Base-by-base conservation (phyloP, 2,329 filamentous ascomycete species). In the Colletotrichum sp. region DNA sequence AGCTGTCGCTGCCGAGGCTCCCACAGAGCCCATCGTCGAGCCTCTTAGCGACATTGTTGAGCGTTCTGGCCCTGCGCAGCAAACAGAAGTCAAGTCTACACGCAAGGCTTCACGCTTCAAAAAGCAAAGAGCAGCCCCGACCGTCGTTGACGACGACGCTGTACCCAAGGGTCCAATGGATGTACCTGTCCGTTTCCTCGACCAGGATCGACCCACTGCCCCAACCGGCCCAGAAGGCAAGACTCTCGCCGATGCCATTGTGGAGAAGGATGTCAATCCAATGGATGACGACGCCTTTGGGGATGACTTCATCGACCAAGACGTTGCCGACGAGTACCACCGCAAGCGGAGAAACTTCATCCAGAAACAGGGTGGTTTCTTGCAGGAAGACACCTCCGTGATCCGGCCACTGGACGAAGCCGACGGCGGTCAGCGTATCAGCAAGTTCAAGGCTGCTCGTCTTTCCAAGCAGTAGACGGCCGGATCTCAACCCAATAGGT, bases 271-370 rank as follows among this genome's bases (percentile, higher is more conserved):
- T 58, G 82, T 85, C 10, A 78, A 78, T 30, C 78, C 82, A 9
- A 81, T 77, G 57, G 84, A 85, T 5, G 28, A 36, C 4, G 71
- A 67, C 26, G 43, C 71, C 10, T 72, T 71, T 10, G 87, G 89
- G 52, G 94, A 98, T 7, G 88, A 92, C 24, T 86, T 96, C 34
- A 88, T 96, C 67, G 90, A 94, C 69, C 92, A 94, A 77, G 94
- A 98, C 83, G 92, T 98, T 16, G 93, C 94, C 9, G 91, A 92
- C 48, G 94, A 98, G 81, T 98, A 98, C 83, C 94, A 98, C 83
- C 92, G 92, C 60, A 89, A 95, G 83, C 93, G 96, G 24, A 98
- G 96, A 82, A 92, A 91, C 80, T 93, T 98, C 84, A 96, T 98
- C 70, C 92, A 95, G 79, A 91, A 93, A 79, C 92, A 97, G 80